Conservation (phyloP, 148 eudicot species). For the Hydrangea macrophylla region DNA sequence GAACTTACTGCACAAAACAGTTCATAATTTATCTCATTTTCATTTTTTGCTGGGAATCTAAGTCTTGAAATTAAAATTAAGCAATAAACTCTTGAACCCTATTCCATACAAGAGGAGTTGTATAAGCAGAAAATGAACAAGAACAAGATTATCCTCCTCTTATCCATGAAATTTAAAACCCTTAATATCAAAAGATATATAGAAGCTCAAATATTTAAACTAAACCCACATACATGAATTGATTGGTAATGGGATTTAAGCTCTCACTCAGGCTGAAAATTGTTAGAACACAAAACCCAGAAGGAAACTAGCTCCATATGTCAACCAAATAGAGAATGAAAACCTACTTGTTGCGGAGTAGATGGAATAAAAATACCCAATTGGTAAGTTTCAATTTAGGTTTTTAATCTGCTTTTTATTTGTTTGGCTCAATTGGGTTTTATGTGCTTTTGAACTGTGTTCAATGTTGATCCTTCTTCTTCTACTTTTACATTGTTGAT, state of each 20-base stretch:
- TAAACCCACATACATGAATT: not conserved
- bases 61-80: constrained; percentile 9
- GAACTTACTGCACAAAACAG: not conserved
- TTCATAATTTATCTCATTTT: too few relatives aligned
- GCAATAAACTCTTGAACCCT: not conserved
- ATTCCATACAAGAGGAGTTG: constrained; percentile 21
- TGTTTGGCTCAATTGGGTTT: too few relatives aligned
- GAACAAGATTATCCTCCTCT: constrained; percentile 11
- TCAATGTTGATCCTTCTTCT: too few relatives aligned
- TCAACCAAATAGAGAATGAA: not conserved
- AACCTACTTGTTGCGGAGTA: too few relatives aligned
- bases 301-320: constrained; percentile 3
- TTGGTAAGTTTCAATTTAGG: too few relatives aligned
- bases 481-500: too few relatives aligned
- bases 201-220: constrained; percentile 12
- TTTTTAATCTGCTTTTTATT: too few relatives aligned
- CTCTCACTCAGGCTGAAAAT: not conserved
- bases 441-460: too few relatives aligned
- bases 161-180: constrained; percentile 26
- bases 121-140: constrained; percentile 21
- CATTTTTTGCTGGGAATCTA: too few relatives aligned
- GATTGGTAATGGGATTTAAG: too few relatives aligned
- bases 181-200: not conserved
- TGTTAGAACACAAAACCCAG: not conserved
- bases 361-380: too few relatives aligned